Conservation (phyloP, 495 filamentous ascomycete species). For the Aspergillus avenaceus region DNA sequence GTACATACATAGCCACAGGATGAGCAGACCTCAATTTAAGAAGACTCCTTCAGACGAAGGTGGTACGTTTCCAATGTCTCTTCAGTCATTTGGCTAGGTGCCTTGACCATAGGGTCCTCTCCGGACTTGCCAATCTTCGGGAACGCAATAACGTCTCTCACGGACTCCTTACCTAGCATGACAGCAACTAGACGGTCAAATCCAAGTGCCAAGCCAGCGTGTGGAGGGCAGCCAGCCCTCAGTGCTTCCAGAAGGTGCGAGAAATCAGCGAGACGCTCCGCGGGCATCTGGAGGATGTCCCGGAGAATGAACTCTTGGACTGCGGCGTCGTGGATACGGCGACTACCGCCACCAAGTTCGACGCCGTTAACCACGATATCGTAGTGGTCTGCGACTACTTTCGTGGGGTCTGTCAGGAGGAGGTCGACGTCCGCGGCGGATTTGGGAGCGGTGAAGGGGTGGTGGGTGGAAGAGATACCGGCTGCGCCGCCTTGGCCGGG, state of each 20-base stretch:
- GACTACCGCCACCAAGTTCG: slow-evolving; percentile 88
- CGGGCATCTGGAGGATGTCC: slow-evolving; percentile 67
- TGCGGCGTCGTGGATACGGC: slow-evolving; percentile 82
- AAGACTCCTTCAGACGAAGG: slow-evolving; percentile 26
- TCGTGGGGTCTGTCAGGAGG: slow-evolving; percentile 65
- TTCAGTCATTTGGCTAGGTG: slow-evolving; percentile 60
- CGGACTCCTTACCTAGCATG: slow-evolving; percentile 66
- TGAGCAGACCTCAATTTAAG: not conserved
- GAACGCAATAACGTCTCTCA: slow-evolving; percentile 94
- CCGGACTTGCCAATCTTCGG: slow-evolving; percentile 82
- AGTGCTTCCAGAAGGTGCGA: slow-evolving; percentile 79
- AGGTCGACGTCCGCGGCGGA: slow-evolving; percentile 67
- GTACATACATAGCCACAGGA: not conserved
- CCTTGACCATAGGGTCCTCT: slow-evolving; percentile 75
- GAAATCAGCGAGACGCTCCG: slow-evolving; percentile 68
- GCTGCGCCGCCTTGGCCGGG: slow-evolving; percentile 79
- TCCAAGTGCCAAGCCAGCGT: slow-evolving; percentile 88
- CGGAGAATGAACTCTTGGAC: slow-evolving; percentile 83
- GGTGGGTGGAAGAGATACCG: slow-evolving; percentile 84
- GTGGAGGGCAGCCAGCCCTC: slow-evolving; percentile 87
- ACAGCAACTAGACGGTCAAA: slow-evolving; percentile 88
- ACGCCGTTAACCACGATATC: slow-evolving; percentile 95
- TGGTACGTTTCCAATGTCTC: slow-evolving; percentile 71
- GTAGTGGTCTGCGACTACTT: slow-evolving; percentile 78
- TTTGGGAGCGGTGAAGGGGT: slow-evolving; percentile 91